A percentile compares a stretch with the other conserved stretches of the same genome.
Evolutionary conservation across 495 filamentous ascomycete genomes (phyloP).

Genomic region (Penicillium pancosmium): DNA sequence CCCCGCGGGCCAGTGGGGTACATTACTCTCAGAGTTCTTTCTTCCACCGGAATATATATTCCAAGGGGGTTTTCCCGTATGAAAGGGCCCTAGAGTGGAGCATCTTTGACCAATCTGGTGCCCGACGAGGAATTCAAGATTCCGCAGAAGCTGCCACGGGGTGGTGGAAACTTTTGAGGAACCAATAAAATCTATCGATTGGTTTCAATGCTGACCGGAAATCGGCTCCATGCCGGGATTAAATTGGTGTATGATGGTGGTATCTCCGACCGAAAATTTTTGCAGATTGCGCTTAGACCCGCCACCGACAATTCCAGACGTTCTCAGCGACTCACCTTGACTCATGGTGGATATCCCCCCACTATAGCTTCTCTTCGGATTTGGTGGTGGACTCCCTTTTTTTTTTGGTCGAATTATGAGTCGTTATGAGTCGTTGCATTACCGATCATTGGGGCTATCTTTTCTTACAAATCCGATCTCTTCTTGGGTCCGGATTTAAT

Average conservation of each 20-base stretch:
- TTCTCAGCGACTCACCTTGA: conserved; percentile 17
- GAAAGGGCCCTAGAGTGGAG: not conserved
- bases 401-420: not conserved
- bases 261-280: conserved; percentile 23
- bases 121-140: conserved; percentile 24
- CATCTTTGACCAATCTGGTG: not conserved
- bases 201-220: conserved; percentile 6
- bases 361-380: conserved; percentile 2
- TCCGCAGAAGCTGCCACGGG: conserved; percentile 7
- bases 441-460: conserved; percentile 5
- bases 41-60: conserved; percentile 17
- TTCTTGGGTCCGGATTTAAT: conserved; percentile 20
- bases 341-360: conserved; percentile 13
- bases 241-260: not conserved
- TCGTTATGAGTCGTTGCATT: not conserved
- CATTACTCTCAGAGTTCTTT: not conserved
- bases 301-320: not conserved
- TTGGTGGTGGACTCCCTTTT: not conserved
- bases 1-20: not conserved
- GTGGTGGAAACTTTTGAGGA: not conserved
- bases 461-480: not conserved
- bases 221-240: conserved; percentile 21
- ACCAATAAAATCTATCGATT: too few relatives aligned
- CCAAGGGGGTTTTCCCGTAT: not conserved
- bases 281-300: conserved; percentile 12